Percentiles rank a stretch among this genome's conserved stretches.
phyloP scores from a whole-genome alignment of 768 basidiomycete genomes.

The Lactarius deliciosus region DNA sequence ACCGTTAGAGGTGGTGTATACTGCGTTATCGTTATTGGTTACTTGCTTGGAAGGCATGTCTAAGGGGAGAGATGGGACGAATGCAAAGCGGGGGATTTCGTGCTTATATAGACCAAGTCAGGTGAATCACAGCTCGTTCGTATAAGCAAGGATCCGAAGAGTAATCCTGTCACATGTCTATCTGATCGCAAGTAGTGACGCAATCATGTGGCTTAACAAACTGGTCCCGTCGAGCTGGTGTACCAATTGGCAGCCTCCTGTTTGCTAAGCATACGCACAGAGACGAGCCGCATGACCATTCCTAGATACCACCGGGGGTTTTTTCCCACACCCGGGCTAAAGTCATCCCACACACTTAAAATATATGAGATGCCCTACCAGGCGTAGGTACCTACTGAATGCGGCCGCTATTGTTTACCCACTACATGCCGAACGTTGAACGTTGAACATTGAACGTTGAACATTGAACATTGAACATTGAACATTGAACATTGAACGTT shows the following conservation, averaged over 20 bases:
- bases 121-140: not conserved
- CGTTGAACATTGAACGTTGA: no score
- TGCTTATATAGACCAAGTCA: not conserved
- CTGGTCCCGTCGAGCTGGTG: not conserved
- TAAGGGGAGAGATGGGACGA: constrained; percentile 4
- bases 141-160: not conserved
- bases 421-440: no score
- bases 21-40: constrained; percentile 53
- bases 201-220: not conserved
- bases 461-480: no score
- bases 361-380: no score
- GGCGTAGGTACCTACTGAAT: no score
- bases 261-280: not conserved
- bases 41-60: constrained; percentile 69
- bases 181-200: not conserved
- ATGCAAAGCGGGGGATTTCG: not conserved
- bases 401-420: no score
- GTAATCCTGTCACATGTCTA: not conserved
- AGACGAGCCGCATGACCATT: no score
- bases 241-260: not conserved
- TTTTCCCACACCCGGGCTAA: no score
- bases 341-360: no score
- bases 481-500: no score
- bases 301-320: no score
- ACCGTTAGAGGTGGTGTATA: constrained; percentile 87